Base-by-base conservation (phyloP, 345 rosid genomes). In the Pistacia atlantica region DNA sequence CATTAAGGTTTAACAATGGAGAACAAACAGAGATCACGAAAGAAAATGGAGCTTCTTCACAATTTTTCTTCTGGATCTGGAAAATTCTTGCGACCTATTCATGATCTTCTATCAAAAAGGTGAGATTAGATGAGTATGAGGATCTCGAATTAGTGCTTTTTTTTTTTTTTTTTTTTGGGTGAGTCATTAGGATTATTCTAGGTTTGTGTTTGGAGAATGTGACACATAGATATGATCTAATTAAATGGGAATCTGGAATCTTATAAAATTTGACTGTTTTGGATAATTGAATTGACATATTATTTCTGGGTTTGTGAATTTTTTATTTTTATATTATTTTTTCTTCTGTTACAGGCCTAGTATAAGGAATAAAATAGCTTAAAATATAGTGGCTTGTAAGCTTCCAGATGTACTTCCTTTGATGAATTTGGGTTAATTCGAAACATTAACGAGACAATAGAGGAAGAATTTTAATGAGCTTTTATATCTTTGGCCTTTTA, bases 51-150 rank as follows among this genome's bases (percentile, higher is more conserved):
- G 18, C 63, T 54, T 5, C 5, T 49, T 37, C 18, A 14, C 17
- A 54, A 51, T 33, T 35, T 49, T 5, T 14, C 76, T 10, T 62
- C 60, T 17, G 33, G 61, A 11, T 48, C 69, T 60, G 67, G 60
- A 20, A 62, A 35, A 2, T 17, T 73, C 31, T 8, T 73, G 49
- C 33, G 69, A 18, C 69, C 69, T 31, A 31, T 73, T 2, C 69
- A 63, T 31, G 46, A 14, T 33, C 31, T 73, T 33, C 46, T 73
- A 35, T 35, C 57, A 25, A 73, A 38, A 73, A 65, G 69, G 76
- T 73, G 28, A 25, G 9, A 49, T 31, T 72, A 31, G 45, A 59
- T 22, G 37, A 42, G 8, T 57, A 42, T 5, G 14, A 72, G 16
- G 5, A 22, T 67, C 13, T 37, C 16, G 9, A 70, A 54, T 70